Base-by-base conservation (phyloP, 345 rosid species). In the Gossypium ekmanianum region DNA sequence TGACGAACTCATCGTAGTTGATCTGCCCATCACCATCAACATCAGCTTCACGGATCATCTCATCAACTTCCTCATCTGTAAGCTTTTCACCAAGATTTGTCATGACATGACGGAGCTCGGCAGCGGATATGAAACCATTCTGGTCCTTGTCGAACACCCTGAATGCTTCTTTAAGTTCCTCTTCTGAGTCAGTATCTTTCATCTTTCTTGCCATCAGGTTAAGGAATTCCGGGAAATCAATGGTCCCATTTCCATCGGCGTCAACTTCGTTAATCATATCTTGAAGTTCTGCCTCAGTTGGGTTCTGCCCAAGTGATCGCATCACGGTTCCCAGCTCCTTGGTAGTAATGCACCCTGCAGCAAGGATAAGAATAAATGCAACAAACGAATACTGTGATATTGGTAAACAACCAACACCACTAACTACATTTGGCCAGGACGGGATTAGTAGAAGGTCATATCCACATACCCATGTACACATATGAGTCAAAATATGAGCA, bases 41-140 rank as follows among this genome's bases (percentile, higher is more conserved):
- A 3, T 58, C 62, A 0, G 62, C 62, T 58, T 58, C 62, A 4
- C 62, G 62, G 29, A 58, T 58, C 62, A 58, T 58, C 34, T 58
- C 62, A 58, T 58, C 62, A 58, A 58, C 62, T 24, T 58, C 62
- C 62, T 58, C 62, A 24, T 58, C 62, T 22, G 62, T 58, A 58
- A 58, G 62, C 62, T 58, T 58, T 29, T 58, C 62, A 22, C 62
- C 62, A 11, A 58, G 62, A 24, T 58, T 58, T 9, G 62, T 58
- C 62, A 58, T 58, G 7, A 58, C 62, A 58, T 58, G 62, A 24
- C 62, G 62, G 27, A 58, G 62, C 34, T 58, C 62, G 2, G 62
- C 62, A 22, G 62, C 62, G 0, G 62, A 58, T 58, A 58, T 58
- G 34, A 58, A 58, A 11, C 62, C 62, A 22, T 58, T 58, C 34